Evolutionary conservation across 2,329 filamentous ascomycete species (phyloP), one percentile per base, ranked within the genome.

Genomic region (Pseudogymnoascus sp.): DNA sequence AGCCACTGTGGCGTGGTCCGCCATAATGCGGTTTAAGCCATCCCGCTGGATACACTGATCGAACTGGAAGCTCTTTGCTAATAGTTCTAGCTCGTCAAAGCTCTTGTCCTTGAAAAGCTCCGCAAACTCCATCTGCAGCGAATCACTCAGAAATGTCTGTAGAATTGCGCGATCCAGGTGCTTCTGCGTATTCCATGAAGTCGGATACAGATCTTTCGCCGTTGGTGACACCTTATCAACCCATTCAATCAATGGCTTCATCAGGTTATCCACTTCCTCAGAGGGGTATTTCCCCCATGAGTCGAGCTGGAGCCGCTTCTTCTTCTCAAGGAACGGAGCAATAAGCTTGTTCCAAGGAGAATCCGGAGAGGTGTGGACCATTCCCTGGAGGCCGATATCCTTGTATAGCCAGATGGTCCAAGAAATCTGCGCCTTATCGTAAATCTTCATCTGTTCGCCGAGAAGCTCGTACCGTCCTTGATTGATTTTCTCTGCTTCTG

Each of bases 381-480:
- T 83, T 6, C 81, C 82, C 70, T 83, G 80, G 60, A 81, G 77
- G 0, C 81, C 80, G 39, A 84, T 78, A 65, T 84, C 81, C 69
- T 84, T 84, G 73, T 83, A 84, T 0, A 82, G 72, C 81, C 81
- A 84, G 68, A 86, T 86, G 8, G 75, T 80, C 84, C 84, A 86
- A 0, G 70, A 66, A 60, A 81, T 81, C 60, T 77, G 71, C 67
- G 81, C 72, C 71, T 79, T 78, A 63, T 80, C 78, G 69, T 84
- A 84, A 60, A 84, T 79, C 25, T 73, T 72, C 41, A 83, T 71
- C 69, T 81, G 79, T 23, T 77, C 74, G 21, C 77, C 76, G 5
- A 81, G 73, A 23, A 81, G 72, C 28, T 77, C 74, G 67, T 79
- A 79, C 4, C 79, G 72, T 34, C 75, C 73, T 64, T 76, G 70